Base-by-base conservation (phyloP, 345 rosid species). In the Leavenworthia alabamica region DNA sequence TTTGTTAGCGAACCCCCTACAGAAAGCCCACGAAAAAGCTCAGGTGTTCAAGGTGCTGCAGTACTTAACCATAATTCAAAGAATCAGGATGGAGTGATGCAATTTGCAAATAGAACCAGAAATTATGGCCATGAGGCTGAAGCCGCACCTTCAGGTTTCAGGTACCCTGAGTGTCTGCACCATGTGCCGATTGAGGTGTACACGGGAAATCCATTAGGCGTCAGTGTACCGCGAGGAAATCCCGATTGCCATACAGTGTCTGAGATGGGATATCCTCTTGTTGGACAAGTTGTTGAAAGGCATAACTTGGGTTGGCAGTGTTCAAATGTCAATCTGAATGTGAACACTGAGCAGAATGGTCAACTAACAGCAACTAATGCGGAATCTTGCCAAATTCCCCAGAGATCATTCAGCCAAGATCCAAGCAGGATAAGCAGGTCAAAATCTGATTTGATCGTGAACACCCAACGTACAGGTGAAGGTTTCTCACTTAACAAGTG, bases 401-500 rank as follows among this genome's bases (percentile, higher is more conserved):
- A 60, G 80, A 86, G 78, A 10, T 74, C 75, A 68, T 74, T 76
- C 11, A 41, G 63, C 44, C 79, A 78, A 61, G 67, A 78, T 57
- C 70, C 71, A 3, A 66, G 64, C 23, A 71, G 65, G 65, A 78
- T 73, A 73, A 81, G 75, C 72, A 66, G 71, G 51, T 74, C 73
- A 79, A 77, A 62, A 81, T 81, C 60, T 73, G 75, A 68, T 47
- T 68, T 33, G 62, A 75, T 60, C 33, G 74, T 50, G 60, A 71
- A 60, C 73, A 57, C 61, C 51, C 73, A 17, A 72, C 80, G 58
- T 73, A 80, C 64, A 66, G 64, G 71, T 69, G 74, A 73, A 64
- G 82, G 77, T 66, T 73, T 75, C 73, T 64, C 69, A 63, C 83
- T 83, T 60, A 77, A 36, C 56, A 92, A 82, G 73, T 83, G 95